These are phyloP conservation scores for Xylaria polymorpha DNA, from an alignment of 2,329 filamentous ascomycete species.

Conservation along the genomic window DNA sequence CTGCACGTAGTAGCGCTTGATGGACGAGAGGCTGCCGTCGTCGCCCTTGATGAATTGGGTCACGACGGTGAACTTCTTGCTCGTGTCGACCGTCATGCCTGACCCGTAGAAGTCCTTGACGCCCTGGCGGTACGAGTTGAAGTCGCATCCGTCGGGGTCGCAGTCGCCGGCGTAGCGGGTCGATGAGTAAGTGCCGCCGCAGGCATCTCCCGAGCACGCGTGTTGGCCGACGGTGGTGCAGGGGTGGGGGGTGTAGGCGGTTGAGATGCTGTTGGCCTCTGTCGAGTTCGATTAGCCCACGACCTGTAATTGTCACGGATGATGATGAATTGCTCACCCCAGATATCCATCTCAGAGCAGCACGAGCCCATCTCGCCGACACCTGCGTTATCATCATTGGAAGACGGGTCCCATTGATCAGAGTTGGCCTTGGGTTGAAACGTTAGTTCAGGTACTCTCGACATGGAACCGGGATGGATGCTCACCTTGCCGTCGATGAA, in stretches of 20 bases:
- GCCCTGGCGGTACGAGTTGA: slow-evolving; percentile 72
- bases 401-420: slow-evolving; percentile 58
- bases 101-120: slow-evolving; percentile 68
- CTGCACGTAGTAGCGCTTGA: slow-evolving; percentile 69
- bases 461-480: background rate
- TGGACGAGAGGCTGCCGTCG: slow-evolving; percentile 60
- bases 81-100: slow-evolving; percentile 66
- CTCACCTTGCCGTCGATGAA: slow-evolving; percentile 59
- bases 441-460: slow-evolving; percentile 12
- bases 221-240: slow-evolving; percentile 61
- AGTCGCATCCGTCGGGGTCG: slow-evolving; percentile 73
- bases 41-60: slow-evolving; percentile 66
- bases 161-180: slow-evolving; percentile 68
- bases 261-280: slow-evolving; percentile 69
- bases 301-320: background rate
- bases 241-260: slow-evolving; percentile 69
- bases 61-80: slow-evolving; percentile 66
- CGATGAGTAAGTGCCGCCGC: slow-evolving; percentile 60
- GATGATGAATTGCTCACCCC: slow-evolving; percentile 51
- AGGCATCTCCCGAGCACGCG: slow-evolving; percentile 58
- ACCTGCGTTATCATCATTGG: slow-evolving; percentile 62
- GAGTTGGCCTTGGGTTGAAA: slow-evolving; percentile 53
- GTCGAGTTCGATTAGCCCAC: slow-evolving; percentile 17
- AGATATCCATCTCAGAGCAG: slow-evolving; percentile 70
- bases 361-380: slow-evolving; percentile 62